Evolutionary conservation across 2,329 filamentous ascomycete genomes (phyloP), one percentile per base, ranked within the genome.

Genomic region (Biscogniauxia marginata): DNA sequence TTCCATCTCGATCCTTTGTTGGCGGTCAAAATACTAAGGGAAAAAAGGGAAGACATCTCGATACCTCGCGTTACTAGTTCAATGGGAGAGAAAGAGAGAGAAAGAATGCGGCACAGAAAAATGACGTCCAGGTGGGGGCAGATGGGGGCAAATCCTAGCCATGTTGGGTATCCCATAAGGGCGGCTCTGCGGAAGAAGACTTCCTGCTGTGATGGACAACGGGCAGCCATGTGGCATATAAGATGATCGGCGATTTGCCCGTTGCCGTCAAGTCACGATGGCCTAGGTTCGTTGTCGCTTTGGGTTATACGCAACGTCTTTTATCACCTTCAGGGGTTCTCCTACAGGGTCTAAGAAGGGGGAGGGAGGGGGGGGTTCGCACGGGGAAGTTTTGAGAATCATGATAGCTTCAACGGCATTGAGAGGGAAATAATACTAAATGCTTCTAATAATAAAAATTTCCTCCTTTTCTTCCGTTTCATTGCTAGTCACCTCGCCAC

Each of bases 101-200:
- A 39, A 16, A 39, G n/a, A n/a, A n/a, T n/a, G n/a, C n/a, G n/a
- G n/a, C n/a, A n/a, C n/a, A n/a, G n/a, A n/a, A n/a, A n/a, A 39
- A 39, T 39, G 30, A 39, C 30, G 30, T 39, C 30, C 30, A 39
- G 30, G 13, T 39, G 30, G 13, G 30, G 13, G 58, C 54, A 57
- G 60, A 57, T 59, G 46, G 52, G 50, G 57, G 52, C 56, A 57
- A 57, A 62, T 60, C 57, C 39, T 23, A 46, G 45, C 57, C 53
- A 43, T 56, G 23, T 54, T 55, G 24, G 47, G 46, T 20, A 46
- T 48, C 30, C 46, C 46, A 39, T 19, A 53, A 58, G 54, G 60
- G 60, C 62, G 60, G 62, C 62, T 64, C 60, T 64, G 60, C 58
- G 62, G 62, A 53, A 62, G 52, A 62, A 53, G 59, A 52, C 53